Conservation (phyloP, 768 basidiomycete species). For the Leccinum broughii region DNA sequence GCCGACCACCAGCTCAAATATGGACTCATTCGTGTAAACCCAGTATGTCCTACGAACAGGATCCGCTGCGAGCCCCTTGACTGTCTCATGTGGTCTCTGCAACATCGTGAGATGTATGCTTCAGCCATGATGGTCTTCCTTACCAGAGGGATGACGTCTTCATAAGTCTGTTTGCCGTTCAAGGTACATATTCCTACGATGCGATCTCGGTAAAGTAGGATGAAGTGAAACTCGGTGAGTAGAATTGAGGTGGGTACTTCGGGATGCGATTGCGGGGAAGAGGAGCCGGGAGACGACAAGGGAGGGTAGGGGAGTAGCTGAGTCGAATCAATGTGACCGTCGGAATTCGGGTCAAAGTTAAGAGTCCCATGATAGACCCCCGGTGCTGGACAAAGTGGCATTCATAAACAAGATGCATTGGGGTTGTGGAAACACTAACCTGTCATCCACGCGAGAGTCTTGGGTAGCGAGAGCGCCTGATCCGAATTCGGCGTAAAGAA, state of each 20-base stretch:
- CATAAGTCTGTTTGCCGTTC: constrained; percentile 79
- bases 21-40: constrained; percentile 86
- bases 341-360: constrained; percentile 65
- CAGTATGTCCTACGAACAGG: constrained; percentile 89
- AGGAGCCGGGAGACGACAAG: constrained; percentile 30
- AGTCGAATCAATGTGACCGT: constrained; percentile 76
- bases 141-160: constrained; percentile 81
- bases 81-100: constrained; percentile 74
- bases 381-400: constrained; percentile 49
- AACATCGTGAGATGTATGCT: constrained; percentile 7
- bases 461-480: constrained; percentile 69
- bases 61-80: constrained; percentile 78
- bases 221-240: constrained; percentile 90
- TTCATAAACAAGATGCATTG: constrained; percentile 5
- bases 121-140: constrained; percentile 24
- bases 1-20: constrained; percentile 96
- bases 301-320: constrained; percentile 79
- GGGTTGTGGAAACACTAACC: constrained; percentile 44
- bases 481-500: constrained; percentile 73
- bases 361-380: constrained; percentile 87
- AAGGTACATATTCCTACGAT: constrained; percentile 77
- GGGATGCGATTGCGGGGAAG: constrained; percentile 16
- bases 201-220: constrained; percentile 79
- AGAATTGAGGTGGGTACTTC: constrained; percentile 73
- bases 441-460: constrained; percentile 87